Evolutionary conservation across 176 grass and related monocot genomes (phyloP), one percentile per base, ranked within the genome.

Genomic region (Rhynchospora pubera): DNA sequence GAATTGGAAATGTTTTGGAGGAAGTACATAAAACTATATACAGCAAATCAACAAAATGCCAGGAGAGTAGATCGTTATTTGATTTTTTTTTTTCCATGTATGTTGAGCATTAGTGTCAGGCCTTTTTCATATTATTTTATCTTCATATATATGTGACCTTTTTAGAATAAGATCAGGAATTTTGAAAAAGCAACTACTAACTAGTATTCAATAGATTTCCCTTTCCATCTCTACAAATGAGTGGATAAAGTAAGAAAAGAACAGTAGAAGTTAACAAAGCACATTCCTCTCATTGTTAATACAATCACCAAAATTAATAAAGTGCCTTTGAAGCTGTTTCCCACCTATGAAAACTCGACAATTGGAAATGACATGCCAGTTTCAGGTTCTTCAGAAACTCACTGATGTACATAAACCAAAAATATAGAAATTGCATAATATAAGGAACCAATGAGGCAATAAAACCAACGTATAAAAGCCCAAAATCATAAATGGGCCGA

Each of bases 11-110:
- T 76, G 70, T 13, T 22, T 74, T 75, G 32, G 63, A 66, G 1
- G 21, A 21, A 28, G 70, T 75, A 75, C 70, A 75, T 75, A 75
- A 39, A 26, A 75, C 46, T 14, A 26, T 75, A 75, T 47, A 76
- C 2, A 53, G 23, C 48, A 52, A 30, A 76, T 46, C 23, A 76
- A 76, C 13, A 76, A 22, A 76, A 76, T 32, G 21, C 64, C 2
- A 67, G 47, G 70, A 75, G 47, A 75, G 50, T 19, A 16, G 2
- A 21, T 55, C 13, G 53, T 76, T 30, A 70, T 73, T 48, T 44
- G 16, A 57, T 70, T 70, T 73, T 24, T 47, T n/a, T 9, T 72
- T 19, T 46, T 46, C 3, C 6, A 30, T 76, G 22, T 55, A 55
- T n/a, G 28, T 74, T 75, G 48, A 52, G 23, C 65, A 69, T 69